Conservation (phyloP, 2,329 filamentous ascomycete genomes). For the Ceratocystis diversiconidia region DNA sequence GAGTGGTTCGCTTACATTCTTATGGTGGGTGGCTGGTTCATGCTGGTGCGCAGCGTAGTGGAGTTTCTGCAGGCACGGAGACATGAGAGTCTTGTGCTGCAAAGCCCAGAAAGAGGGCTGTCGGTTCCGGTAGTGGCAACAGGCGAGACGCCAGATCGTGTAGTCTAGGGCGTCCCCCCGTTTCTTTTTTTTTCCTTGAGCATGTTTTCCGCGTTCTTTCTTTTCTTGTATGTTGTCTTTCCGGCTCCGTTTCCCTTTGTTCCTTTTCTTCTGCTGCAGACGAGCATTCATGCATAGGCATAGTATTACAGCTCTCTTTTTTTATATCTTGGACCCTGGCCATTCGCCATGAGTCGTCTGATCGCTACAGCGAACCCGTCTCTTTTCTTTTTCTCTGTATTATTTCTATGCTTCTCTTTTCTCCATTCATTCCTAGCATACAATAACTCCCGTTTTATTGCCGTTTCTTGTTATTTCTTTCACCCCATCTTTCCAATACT, state of each 20-base stretch:
- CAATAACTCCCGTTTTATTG: background rate
- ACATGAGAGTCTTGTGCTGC: constrained; percentile 84
- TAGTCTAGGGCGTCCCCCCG: constrained; percentile 39
- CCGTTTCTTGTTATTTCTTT: background rate
- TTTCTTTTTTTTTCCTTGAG: background rate
- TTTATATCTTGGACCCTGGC: background rate
- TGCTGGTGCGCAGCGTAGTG: constrained; percentile 82
- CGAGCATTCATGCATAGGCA: background rate
- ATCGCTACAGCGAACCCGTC: background rate
- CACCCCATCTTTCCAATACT: background rate
- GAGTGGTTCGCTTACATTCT: constrained; percentile 86
- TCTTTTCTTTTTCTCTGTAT: background rate
- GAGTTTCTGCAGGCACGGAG: constrained; percentile 78
- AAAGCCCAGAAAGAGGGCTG: constrained; percentile 80
- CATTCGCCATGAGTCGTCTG: background rate
- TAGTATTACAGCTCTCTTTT: background rate
- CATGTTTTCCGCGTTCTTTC: background rate
- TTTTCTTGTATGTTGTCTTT: background rate
- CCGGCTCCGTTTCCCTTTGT: background rate
- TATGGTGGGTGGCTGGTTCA: constrained; percentile 98
- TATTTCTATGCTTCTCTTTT: background rate
- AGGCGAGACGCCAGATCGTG: constrained; percentile 64
- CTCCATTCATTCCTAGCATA: background rate
- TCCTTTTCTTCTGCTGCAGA: background rate
- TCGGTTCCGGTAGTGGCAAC: constrained; percentile 75